Conservation (phyloP, 2,329 filamentous ascomycete genomes). For the Aureobasidium zeae region DNA sequence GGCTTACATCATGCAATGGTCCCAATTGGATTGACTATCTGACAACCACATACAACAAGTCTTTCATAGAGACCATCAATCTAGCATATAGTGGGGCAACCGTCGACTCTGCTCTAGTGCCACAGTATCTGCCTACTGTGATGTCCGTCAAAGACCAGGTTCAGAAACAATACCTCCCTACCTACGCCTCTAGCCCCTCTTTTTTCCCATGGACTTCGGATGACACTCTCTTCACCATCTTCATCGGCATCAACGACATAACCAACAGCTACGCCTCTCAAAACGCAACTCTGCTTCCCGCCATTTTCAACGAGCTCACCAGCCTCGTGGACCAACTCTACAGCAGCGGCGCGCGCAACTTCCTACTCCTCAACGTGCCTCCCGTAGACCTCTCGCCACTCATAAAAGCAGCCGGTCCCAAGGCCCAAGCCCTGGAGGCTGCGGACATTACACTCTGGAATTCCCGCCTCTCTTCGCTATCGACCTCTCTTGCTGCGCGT, state of each 20-base stretch:
- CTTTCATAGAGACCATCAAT: constrained; percentile 42
- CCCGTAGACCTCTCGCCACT: constrained; percentile 46
- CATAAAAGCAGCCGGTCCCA: constrained; percentile 33
- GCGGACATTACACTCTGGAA: constrained; percentile 46
- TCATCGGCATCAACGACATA: constrained; percentile 50
- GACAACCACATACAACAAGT: constrained; percentile 37
- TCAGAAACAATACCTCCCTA: constrained; percentile 33
- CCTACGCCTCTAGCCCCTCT: constrained; percentile 31
- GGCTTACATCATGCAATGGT: constrained; percentile 30
- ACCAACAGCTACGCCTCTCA: constrained; percentile 40
- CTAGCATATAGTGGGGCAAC: constrained; percentile 41
- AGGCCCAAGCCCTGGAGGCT: constrained; percentile 26
- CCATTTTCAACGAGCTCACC: constrained; percentile 32
- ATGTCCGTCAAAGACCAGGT: constrained; percentile 46
- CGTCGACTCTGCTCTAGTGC: constrained; percentile 39
- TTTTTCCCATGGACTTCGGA: constrained; percentile 36
- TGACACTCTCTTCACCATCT: constrained; percentile 43
- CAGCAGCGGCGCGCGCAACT: constrained; percentile 39
- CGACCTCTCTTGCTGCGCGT: constrained; percentile 30
- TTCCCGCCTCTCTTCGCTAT: constrained; percentile 34
- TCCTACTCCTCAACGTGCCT: constrained; percentile 41
- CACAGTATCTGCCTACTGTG: constrained; percentile 42
- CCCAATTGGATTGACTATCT: constrained; percentile 49
- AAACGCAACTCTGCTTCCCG: constrained; percentile 28
- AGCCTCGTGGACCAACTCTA: constrained; percentile 35